These are phyloP conservation scores for Cladorrhinum sp. DNA, from an alignment of 2,329 filamentous ascomycete genomes.

Conservation along the genomic window DNA sequence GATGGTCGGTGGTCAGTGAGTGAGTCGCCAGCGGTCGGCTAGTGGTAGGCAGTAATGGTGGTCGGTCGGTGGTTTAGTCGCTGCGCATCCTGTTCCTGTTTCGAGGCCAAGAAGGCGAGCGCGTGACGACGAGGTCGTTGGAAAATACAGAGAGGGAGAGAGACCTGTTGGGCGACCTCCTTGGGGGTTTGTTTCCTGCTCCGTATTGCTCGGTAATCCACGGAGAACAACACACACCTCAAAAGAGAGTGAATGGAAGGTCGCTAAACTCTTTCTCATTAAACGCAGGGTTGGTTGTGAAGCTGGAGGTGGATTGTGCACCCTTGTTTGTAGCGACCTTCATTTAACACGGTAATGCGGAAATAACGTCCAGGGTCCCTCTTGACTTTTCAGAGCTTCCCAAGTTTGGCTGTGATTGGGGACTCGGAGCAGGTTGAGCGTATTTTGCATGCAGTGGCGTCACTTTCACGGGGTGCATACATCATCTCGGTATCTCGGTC, in stretches of 20 bases:
- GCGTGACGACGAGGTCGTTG: background rate
- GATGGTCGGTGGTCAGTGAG: background rate
- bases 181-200: background rate
- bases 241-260: slow-evolving; percentile 5
- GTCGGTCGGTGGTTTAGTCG: slow-evolving; percentile 9
- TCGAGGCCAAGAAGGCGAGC: slow-evolving; percentile 9
- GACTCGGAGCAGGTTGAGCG: background rate
- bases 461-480: background rate
- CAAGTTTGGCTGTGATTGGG: background rate
- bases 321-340: slow-evolving; percentile 14
- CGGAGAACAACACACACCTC: background rate
- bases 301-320: slow-evolving; percentile 8
- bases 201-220: background rate
- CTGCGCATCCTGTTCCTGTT: slow-evolving; percentile 22
- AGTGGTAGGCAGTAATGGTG: background rate
- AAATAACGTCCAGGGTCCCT: slow-evolving; percentile 2
- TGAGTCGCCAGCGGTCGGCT: background rate
- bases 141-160: background rate
- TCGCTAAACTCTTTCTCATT: slow-evolving; percentile 15
- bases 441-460: background rate
- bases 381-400: background rate
- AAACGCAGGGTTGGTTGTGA: slow-evolving; percentile 11
- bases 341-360: slow-evolving; percentile 14
- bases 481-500: slow-evolving; percentile 9
- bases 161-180: slow-evolving; percentile 7